Evolutionary conservation across 208 protist genomes (phyloP).

Genomic region (Tritrichomonas musculus): DNA sequence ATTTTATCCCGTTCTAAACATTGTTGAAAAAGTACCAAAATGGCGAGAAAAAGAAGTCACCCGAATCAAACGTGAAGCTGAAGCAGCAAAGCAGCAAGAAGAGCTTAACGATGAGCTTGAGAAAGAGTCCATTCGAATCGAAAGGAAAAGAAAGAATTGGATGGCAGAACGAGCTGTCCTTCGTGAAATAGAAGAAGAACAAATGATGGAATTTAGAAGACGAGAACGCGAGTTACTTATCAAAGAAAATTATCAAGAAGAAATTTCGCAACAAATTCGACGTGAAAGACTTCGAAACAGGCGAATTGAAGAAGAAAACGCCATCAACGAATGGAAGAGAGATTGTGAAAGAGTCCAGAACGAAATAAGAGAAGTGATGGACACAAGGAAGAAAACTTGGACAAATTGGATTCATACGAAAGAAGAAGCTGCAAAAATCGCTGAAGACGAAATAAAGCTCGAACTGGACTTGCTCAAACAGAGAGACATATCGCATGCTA

Average conservation of each 20-base stretch:
- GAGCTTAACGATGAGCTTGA: not conserved
- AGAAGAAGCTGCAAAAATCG: not conserved
- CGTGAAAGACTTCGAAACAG: not conserved
- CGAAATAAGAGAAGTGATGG: not conserved
- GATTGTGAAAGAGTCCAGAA: not conserved
- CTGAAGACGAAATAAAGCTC: not conserved
- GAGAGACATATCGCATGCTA: not conserved
- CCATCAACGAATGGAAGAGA: not conserved
- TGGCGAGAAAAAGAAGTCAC: not conserved
- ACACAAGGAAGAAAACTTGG: not conserved
- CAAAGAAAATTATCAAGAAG: not conserved
- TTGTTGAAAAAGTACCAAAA: not conserved
- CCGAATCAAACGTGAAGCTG: not conserved
- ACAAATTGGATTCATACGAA: not conserved
- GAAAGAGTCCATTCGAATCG: not conserved
- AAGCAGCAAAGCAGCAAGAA: not conserved
- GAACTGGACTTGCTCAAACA: not conserved
- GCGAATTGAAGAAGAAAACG: not conserved
- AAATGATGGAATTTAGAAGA: not conserved
- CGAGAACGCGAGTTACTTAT: not conserved
- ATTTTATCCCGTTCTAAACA: not conserved
- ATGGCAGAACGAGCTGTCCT: not conserved
- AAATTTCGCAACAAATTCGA: too few species aligned
- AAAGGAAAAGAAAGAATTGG: not conserved
- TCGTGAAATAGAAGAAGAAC: slow-evolving; percentile 23